Evolutionary conservation across 352 stramenopile genomes (phyloP), one percentile per base, ranked within the genome.

Genomic region (Pythium aristosporum): DNA sequence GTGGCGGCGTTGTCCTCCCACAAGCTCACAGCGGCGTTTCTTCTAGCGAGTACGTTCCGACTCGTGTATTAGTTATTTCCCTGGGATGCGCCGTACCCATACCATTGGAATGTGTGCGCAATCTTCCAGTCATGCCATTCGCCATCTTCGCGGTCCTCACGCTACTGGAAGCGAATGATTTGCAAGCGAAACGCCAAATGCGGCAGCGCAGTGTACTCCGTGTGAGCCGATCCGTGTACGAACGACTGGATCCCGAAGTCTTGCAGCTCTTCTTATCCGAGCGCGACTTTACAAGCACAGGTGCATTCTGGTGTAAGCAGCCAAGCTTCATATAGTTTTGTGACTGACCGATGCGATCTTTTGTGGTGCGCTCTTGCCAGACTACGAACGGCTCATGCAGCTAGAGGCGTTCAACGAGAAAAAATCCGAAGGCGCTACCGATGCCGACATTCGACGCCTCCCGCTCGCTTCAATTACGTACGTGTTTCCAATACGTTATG

Each of bases 351-450:
- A 46, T 3, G 18, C 41, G 13, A 30, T 48, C 42, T 51, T n/a
- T 43, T 39, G 21, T 18, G 63, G 30, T 5, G 0, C 25, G 80
- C 67, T 85, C 34, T 39, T 39, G 47, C 80, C 76, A 88, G 80
- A 94, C 57, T 91, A 89, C 41, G 84, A 91, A 61, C 79, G 76
- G 2, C 67, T 93, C 30, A 75, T 93, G 72, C 68, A 79, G 32
- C 69, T 94, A 0, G 77, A 94, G 32, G 75, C 56, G 12, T 72
- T 89, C 51, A 89, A 82, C 46, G 71, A 84, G 61, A 75, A 80
- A 13, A 76, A 80, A n/a, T 61, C 62, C 2, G 64, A 87, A 3
- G 80, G 86, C 13, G 84, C 80, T 0, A 79, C 69, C 0, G 63
- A 82, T 9, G 57, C 59, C 4, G 74, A 91, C 52, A 94, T 94